phyloP scores from a whole-genome alignment of 179 eudicot genomes.

The Carnegiea gigantea region DNA sequence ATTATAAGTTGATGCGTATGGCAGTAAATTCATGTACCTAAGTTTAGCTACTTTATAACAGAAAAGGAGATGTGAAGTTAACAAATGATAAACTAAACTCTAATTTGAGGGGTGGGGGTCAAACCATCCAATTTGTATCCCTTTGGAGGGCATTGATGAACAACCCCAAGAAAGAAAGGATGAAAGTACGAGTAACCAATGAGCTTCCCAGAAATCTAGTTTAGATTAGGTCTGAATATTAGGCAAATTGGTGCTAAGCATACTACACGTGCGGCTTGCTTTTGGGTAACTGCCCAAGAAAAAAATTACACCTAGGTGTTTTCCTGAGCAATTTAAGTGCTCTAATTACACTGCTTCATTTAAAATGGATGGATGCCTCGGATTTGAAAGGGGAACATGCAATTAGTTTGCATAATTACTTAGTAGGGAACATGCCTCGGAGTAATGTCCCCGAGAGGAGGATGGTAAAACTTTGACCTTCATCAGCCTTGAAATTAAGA shows the following conservation, averaged over 20 bases:
- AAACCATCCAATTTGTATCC: slow-evolving; percentile 19
- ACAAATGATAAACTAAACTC: background rate
- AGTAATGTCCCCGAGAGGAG: too few relatives aligned
- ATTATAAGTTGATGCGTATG: slow-evolving; percentile 1
- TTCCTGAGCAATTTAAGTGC: background rate
- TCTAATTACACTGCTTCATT: too few relatives aligned
- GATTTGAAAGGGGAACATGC: too few relatives aligned
- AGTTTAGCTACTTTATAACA: slow-evolving; percentile 33
- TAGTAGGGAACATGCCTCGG: too few relatives aligned
- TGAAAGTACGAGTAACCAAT: slow-evolving; percentile 10
- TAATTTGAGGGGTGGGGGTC: slow-evolving; percentile 13
- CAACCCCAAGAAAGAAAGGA: slow-evolving; percentile 35
- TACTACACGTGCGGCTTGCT: slow-evolving; percentile 12
- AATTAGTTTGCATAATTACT: too few relatives aligned
- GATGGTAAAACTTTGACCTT: too few relatives aligned
- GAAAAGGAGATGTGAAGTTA: slow-evolving; percentile 21
- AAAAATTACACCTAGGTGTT: background rate
- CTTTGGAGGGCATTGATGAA: slow-evolving; percentile 30
- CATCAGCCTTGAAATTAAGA: too few relatives aligned
- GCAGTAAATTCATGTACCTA: slow-evolving; percentile 8
- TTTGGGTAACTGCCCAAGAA: background rate
- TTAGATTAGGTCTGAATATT: slow-evolving; percentile 41
- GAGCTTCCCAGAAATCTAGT: slow-evolving; percentile 18
- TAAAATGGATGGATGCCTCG: too few relatives aligned
- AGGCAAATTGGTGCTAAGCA: slow-evolving; percentile 15